Conservation (phyloP, 2,329 filamentous ascomycete species). For the Trichophaea hybrida region DNA sequence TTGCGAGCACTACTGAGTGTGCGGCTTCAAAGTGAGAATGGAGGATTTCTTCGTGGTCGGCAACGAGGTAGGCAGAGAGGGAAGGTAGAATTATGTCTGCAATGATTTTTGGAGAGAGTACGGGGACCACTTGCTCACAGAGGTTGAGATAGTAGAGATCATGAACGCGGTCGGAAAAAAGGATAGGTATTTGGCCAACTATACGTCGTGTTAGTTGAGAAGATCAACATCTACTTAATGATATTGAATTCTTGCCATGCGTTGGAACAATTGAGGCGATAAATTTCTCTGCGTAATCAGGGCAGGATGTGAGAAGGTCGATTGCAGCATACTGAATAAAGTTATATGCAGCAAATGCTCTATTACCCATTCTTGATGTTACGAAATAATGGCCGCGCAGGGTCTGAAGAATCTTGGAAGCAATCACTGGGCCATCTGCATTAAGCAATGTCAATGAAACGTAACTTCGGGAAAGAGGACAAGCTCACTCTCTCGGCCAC, state of each 20-base stretch:
- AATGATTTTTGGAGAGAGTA: constrained; percentile 50
- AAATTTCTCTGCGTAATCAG: constrained; percentile 50
- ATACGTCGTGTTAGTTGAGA: constrained; percentile 34
- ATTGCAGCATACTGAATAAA: constrained; percentile 73
- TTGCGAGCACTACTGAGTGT: constrained; percentile 66
- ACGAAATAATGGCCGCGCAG: constrained; percentile 72
- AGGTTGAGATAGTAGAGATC: constrained; percentile 81
- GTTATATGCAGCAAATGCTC: constrained; percentile 65
- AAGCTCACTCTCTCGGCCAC: constrained; percentile 37
- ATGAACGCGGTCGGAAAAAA: constrained; percentile 56
- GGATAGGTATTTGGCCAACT: constrained; percentile 43
- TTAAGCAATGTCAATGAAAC: neutral
- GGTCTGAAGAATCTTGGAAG: constrained; percentile 55
- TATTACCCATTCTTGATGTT: constrained; percentile 56
- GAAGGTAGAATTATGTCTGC: constrained; percentile 61
- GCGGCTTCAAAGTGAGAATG: constrained; percentile 73
- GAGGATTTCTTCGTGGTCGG: constrained; percentile 43
- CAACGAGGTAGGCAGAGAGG: constrained; percentile 56
- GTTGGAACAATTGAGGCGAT: neutral
- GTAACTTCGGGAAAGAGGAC: neutral
- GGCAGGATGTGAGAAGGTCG: constrained; percentile 63
- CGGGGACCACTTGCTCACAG: constrained; percentile 65
- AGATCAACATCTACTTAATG: neutral
- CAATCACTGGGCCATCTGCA: constrained; percentile 48
- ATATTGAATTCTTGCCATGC: neutral